These are phyloP conservation scores for Fraxinus anomala DNA, from an alignment of 257 asterid species.

Conservation along the genomic window DNA sequence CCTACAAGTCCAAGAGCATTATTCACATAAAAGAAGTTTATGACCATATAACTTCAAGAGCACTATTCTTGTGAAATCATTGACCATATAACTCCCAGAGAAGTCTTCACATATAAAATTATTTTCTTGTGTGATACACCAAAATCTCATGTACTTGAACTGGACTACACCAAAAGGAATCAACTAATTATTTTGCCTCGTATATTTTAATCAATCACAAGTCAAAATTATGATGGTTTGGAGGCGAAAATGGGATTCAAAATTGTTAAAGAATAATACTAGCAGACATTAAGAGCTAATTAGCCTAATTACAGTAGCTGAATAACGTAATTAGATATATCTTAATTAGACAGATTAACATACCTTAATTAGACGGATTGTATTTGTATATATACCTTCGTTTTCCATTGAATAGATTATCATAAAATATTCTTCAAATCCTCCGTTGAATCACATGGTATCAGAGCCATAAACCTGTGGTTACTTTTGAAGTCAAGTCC, in stretches of 20 bases:
- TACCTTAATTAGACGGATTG: too few species aligned
- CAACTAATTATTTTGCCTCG: neutral
- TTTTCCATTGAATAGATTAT: too few species aligned
- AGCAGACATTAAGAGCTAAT: too few species aligned
- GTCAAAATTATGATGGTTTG: neutral
- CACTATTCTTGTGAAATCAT: neutral
- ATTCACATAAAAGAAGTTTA: neutral
- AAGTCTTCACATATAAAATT: neutral
- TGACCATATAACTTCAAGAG: neutral
- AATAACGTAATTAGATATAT: too few species aligned
- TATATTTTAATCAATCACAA: neutral
- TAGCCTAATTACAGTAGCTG: too few species aligned
- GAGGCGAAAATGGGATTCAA: neutral
- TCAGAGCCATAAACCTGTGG: too few species aligned
- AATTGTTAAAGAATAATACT: too few species aligned
- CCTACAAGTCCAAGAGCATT: neutral
- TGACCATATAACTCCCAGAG: neutral
- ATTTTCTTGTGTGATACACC: neutral
- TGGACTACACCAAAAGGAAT: neutral
- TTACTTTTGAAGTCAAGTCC: too few species aligned
- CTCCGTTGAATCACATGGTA: too few species aligned
- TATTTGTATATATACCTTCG: too few species aligned
- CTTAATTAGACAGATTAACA: too few species aligned
- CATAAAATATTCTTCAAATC: too few species aligned
- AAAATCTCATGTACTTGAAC: neutral